Evolutionary conservation across 2,329 filamentous ascomycete genomes (phyloP).

Genomic region (Exophiala mesophila): DNA sequence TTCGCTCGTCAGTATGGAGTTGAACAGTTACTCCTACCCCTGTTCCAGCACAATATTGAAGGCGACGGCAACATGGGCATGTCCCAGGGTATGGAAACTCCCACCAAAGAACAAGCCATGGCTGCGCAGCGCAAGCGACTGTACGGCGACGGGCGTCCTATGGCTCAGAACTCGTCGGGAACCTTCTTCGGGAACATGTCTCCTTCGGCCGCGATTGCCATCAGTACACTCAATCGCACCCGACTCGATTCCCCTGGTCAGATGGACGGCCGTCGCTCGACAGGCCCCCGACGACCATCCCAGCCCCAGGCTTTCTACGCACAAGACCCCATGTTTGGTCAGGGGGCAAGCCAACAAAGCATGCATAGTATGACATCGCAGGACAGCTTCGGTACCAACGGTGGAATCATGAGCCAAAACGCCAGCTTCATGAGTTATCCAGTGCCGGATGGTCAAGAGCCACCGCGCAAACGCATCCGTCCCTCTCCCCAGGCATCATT

Average conservation of each 20-base stretch:
- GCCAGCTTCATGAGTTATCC: conserved; percentile 26
- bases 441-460: conserved; percentile 24
- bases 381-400: conserved; percentile 58
- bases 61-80: conserved; percentile 57
- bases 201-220: conserved; percentile 82
- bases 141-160: conserved; percentile 73
- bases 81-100: conserved; percentile 75
- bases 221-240: conserved; percentile 95
- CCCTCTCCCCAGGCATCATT: conserved; percentile 36
- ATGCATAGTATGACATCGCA: conserved; percentile 65
- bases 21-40: conserved; percentile 43
- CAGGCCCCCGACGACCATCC: conserved; percentile 66
- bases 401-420: conserved; percentile 56
- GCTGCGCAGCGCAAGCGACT: conserved; percentile 88
- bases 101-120: conserved; percentile 98
- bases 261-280: conserved; percentile 60
- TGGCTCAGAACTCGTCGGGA: conserved; percentile 61
- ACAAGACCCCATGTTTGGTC: conserved; percentile 61
- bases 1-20: conserved; percentile 73
- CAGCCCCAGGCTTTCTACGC: conserved; percentile 59
- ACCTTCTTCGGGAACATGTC: conserved; percentile 99
- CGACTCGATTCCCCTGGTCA: conserved; percentile 79
- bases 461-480: conserved; percentile 27
- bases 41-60: conserved; percentile 47
- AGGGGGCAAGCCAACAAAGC: conserved; percentile 73